Conservation (phyloP, 73 alveolate species). For the Stentor coeruleus region DNA sequence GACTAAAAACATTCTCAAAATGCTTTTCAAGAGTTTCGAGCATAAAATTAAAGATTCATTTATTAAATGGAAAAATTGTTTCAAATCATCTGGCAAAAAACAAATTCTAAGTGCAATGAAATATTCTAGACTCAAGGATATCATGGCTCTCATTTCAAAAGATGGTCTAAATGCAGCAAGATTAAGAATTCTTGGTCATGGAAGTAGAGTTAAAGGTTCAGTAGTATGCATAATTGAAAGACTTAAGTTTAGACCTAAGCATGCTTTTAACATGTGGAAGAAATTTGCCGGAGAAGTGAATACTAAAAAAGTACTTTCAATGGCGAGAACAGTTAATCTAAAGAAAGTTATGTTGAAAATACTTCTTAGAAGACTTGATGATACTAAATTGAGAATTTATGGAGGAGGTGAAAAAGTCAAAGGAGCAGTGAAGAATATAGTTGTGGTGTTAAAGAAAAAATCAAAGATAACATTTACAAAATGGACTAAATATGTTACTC, state of each 20-base stretch:
- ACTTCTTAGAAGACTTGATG: background rate
- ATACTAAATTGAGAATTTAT: background rate
- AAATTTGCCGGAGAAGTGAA: background rate
- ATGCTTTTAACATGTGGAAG: slow-evolving; percentile 6
- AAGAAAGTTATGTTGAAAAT: background rate
- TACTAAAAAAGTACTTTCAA: background rate
- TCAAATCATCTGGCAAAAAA: background rate
- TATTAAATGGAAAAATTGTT: background rate
- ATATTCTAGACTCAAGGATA: background rate
- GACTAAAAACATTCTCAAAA: background rate
- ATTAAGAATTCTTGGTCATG: background rate
- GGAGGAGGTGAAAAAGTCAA: slow-evolving; percentile 23
- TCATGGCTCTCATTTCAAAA: background rate
- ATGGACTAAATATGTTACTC: background rate
- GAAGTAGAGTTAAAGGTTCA: background rate
- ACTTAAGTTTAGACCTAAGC: background rate
- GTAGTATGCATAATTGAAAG: background rate
- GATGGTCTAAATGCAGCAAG: background rate
- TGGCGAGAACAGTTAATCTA: background rate
- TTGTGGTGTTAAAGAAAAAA: background rate
- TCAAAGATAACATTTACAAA: background rate
- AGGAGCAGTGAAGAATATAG: background rate
- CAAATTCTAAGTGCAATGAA: background rate
- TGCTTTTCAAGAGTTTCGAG: background rate
- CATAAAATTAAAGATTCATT: background rate